phyloP scores from a whole-genome alignment of 306 rosid species.

The Quercus variabilis region DNA sequence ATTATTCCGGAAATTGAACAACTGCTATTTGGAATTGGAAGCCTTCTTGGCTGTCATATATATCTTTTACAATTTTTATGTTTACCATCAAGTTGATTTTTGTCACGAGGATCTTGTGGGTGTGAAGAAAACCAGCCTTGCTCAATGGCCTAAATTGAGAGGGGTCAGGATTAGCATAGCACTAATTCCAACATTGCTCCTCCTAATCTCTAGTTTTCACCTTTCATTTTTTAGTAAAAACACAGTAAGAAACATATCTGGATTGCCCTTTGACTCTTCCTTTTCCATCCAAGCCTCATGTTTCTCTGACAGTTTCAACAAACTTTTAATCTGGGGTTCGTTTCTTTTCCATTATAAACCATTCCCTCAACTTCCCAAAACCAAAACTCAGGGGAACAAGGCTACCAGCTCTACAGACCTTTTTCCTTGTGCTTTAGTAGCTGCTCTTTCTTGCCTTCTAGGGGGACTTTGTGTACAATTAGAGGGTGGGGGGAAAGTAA shows the following conservation, averaged over 20 bases:
- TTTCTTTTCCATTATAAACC: neutral
- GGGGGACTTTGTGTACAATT: neutral
- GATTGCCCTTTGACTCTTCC: constrained; percentile 13
- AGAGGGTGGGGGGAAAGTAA: neutral
- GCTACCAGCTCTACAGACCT: constrained; percentile 7
- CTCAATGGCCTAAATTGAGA: neutral
- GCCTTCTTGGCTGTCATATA: no score
- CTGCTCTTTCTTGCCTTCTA: constrained; percentile 7
- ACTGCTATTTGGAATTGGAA: neutral
- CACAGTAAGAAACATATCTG: neutral
- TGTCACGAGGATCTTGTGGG: neutral
- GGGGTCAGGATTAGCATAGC: neutral
- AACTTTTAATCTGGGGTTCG: neutral
- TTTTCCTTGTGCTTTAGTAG: neutral
- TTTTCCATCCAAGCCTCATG: constrained; percentile 31
- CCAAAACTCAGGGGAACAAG: constrained; percentile 16
- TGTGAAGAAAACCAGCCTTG: neutral
- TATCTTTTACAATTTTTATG: neutral
- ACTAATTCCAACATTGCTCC: constrained; percentile 1
- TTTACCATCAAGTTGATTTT: neutral
- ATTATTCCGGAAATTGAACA: neutral
- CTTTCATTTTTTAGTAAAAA: constrained; percentile 23
- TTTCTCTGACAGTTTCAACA: constrained; percentile 18
- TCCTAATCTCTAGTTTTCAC: constrained; percentile 5
- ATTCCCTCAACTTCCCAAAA: neutral